phyloP scores from a whole-genome alignment of 345 rosid species.

The Diplotaxis tenuifolia region DNA sequence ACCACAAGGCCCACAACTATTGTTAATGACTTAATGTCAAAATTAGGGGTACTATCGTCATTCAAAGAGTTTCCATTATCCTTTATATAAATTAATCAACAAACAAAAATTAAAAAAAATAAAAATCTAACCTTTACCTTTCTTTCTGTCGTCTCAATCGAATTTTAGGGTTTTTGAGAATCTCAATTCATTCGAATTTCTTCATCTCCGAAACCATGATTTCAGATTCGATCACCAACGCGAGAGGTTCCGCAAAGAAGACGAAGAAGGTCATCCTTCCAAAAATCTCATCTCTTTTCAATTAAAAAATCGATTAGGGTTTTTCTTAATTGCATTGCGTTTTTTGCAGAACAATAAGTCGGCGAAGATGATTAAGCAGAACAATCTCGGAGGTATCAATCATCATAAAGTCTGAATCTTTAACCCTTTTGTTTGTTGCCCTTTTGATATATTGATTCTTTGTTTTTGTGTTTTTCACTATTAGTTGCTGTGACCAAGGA shows the following conservation, averaged over 20 bases:
- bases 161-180: conserved; percentile 64
- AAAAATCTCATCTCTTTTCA: neutral
- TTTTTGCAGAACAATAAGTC: conserved; percentile 62
- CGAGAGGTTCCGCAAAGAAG: conserved; percentile 57
- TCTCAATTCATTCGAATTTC: conserved; percentile 1
- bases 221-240: conserved; percentile 58
- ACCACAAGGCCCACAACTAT: too few species aligned
- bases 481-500: conserved; percentile 59
- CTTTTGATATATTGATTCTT: conserved; percentile 9
- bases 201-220: conserved; percentile 42
- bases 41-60: conserved; percentile 4
- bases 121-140: conserved; percentile 13
- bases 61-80: conserved; percentile 58
- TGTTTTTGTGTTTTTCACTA: neutral
- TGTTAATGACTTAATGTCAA: too few species aligned
- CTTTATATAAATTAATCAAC: conserved; percentile 14
- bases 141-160: conserved; percentile 29
- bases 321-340: conserved; percentile 17
- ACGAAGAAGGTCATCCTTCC: conserved; percentile 45
- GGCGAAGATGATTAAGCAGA: conserved; percentile 84
- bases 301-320: neutral
- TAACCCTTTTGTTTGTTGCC: neutral
- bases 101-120: neutral
- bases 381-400: conserved; percentile 74
- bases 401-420: neutral